These are phyloP conservation scores for Pseudonitzschia delicatissima DNA, from an alignment of 108 stramenopile genomes.

Conservation along the genomic window DNA sequence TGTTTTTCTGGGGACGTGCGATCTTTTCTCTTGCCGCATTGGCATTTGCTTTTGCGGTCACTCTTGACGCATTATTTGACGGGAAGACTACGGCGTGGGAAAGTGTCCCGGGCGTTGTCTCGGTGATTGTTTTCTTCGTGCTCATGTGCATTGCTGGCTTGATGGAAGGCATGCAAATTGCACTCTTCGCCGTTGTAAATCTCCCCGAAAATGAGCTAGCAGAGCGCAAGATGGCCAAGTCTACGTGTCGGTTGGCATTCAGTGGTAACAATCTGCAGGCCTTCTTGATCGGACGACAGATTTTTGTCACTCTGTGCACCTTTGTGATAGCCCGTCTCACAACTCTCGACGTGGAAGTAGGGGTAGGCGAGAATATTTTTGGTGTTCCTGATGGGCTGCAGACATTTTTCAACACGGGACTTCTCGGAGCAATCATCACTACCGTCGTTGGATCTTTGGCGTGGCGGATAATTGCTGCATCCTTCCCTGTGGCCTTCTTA, in stretches of 20 bases:
- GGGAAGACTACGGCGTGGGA: slow-evolving; percentile 58
- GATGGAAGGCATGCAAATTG: slow-evolving; percentile 88
- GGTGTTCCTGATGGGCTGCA: slow-evolving; percentile 40
- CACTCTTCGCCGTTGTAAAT: slow-evolving; percentile 76
- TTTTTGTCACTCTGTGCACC: slow-evolving; percentile 39
- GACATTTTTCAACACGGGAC: slow-evolving; percentile 48
- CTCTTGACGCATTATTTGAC: slow-evolving; percentile 43
- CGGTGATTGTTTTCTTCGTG: slow-evolving; percentile 68
- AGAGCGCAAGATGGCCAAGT: slow-evolving; percentile 40
- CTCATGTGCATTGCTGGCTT: slow-evolving; percentile 74
- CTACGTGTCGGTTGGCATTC: slow-evolving; percentile 45
- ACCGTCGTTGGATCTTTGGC: slow-evolving; percentile 48
- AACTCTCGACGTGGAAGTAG: slow-evolving; percentile 24
- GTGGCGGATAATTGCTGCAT: slow-evolving; percentile 51
- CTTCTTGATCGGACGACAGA: slow-evolving; percentile 60
- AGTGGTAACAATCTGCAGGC: slow-evolving; percentile 35
- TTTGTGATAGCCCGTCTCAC: slow-evolving; percentile 49
- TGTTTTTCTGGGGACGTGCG: slow-evolving; percentile 58
- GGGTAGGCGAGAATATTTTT: slow-evolving; percentile 39
- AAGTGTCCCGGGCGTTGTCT: slow-evolving; percentile 44
- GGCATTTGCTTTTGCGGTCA: slow-evolving; percentile 50
- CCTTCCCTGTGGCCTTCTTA: slow-evolving; percentile 49
- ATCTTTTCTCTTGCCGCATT: slow-evolving; percentile 39
- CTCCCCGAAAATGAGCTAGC: slow-evolving; percentile 41
- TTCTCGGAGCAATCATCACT: slow-evolving; percentile 51